Base-by-base conservation (phyloP, 306 rosid genomes). In the Leucaena leucocephala region DNA sequence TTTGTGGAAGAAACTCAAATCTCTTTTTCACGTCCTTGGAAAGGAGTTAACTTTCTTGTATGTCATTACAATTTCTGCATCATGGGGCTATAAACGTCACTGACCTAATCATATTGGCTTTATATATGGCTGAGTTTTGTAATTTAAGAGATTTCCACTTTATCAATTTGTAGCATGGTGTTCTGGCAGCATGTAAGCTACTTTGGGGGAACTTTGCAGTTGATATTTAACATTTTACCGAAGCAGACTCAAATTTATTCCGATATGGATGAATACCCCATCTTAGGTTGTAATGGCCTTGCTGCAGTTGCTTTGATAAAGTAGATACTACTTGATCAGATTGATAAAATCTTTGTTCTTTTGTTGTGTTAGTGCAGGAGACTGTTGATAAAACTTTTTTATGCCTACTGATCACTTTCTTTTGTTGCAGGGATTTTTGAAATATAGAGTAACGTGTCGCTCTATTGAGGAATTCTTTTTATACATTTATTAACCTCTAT, bases 11-110 rank as follows among this genome's bases (percentile, higher is more conserved):
- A 71, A 75, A 11, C 45, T 76, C 3, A 6, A 9, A n/a, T 68
- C 71, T 68, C 45, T 48, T 58, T 70, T 14, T 82, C 76, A n/a
- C 40, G 33, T 57, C 66, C 6, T 82, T 59, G 76, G 80, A 87
- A 84, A 76, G 39, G 80, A 81, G 85, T 75, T 86, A 89, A 82
- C 87, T 85, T 85, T 84, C n/a, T 77, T 79, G 52, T 46, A 6
- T 27, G 27, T 27, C 27, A 27, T 27, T 33, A 61, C 58, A 2
- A 44, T 59, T 48, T 62, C 8, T 67, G 17, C 78, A 78, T 58
- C 61, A 4, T 50, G 11, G 34, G 78, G 78, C 22, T 61, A 40
- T 27, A 70, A 76, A 78, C 55, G 61, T 70, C 75, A 50, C 50
- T 68, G 42, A 74, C 43, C 27, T 59, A 19, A 50, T 50, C 39